Evolutionary conservation across 805 yeast species (phyloP), one percentile per base, ranked within the genome.

Genomic region (Saccharomycopsis sp.): DNA sequence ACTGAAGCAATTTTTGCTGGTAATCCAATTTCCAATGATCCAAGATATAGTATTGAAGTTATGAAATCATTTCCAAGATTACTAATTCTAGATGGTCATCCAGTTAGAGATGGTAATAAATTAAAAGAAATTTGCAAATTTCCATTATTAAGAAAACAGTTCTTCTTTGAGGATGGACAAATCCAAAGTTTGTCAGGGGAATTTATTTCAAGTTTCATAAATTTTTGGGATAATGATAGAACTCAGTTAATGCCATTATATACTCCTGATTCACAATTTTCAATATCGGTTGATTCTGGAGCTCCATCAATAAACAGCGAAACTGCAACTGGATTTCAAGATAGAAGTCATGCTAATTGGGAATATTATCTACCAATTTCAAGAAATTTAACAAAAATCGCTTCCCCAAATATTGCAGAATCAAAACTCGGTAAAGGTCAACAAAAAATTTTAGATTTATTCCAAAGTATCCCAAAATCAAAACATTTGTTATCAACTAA

Each of bases 191-290:
- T 82, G 23, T 77, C 92, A 5, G 77, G 87, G n/a, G 76, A 70
- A 52, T 92, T 92, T 57, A 64, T 88, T 5, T 60, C 85, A 21
- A 80, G 83, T 49, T 92, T 72, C 58, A 64, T 83, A 44, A 75
- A 76, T 40, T 62, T 80, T 36, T 92, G 95, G 94, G 98, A 92
- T 61, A 76, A 83, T 53, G 37, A 46, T 31, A 65, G 98, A 45
- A 52, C 67, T 8, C 88, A 79, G 42, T 64, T 92, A 36, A 56
- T 80, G 57, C 69, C 71, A 32, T 63, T 92, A 23, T 92, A 92
- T 56, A 85, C 92, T 39, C 72, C 73, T 36, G 81, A 79, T 52
- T 85, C 96, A 0, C 84, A 81, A 54, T 89, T 92, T 52, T 87
- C 96, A 0, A 56, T 81, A 40, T 80, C 83, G 45, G 75, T 79